Evolutionary conservation across 2,329 filamentous ascomycete species (phyloP).

Genomic region (Calonectria pseudoturangicola): DNA sequence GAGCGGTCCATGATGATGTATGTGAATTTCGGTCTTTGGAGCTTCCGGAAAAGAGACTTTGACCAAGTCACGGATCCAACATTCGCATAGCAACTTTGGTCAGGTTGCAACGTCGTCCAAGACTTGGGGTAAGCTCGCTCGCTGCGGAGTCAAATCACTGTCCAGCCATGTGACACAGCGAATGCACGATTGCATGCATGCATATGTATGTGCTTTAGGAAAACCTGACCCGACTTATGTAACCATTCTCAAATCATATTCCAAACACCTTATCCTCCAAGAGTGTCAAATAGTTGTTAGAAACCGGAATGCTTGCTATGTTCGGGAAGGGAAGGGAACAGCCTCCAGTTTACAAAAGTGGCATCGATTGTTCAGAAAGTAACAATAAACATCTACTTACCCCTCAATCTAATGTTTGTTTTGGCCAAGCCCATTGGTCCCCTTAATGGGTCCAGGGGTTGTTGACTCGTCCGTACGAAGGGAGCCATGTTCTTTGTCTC

Average conservation of each 20-base stretch:
- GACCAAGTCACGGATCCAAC: neutral
- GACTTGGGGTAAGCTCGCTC: neutral
- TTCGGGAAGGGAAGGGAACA: too few species aligned
- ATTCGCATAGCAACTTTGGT: neutral
- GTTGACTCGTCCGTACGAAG: neutral
- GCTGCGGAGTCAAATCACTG: neutral
- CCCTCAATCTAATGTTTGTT: neutral
- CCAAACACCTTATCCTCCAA: neutral
- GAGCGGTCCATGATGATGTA: neutral
- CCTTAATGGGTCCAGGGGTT: neutral
- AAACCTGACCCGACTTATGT: neutral
- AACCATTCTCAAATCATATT: neutral
- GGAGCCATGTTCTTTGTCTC: neutral
- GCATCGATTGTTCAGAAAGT: neutral
- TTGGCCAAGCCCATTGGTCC: neutral
- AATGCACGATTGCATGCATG: neutral
- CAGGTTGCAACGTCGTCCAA: neutral
- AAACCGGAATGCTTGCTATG: too few species aligned
- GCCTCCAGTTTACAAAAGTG: too few species aligned
- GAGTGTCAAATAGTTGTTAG: too few species aligned
- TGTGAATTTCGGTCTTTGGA: neutral
- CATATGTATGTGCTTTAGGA: neutral
- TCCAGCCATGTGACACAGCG: neutral
- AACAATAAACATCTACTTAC: neutral
- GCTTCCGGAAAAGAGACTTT: neutral